Percentiles rank a stretch among this genome's conserved stretches.
Conservation (phyloP, 306 rosid species). For the Quillaja saponaria region DNA sequence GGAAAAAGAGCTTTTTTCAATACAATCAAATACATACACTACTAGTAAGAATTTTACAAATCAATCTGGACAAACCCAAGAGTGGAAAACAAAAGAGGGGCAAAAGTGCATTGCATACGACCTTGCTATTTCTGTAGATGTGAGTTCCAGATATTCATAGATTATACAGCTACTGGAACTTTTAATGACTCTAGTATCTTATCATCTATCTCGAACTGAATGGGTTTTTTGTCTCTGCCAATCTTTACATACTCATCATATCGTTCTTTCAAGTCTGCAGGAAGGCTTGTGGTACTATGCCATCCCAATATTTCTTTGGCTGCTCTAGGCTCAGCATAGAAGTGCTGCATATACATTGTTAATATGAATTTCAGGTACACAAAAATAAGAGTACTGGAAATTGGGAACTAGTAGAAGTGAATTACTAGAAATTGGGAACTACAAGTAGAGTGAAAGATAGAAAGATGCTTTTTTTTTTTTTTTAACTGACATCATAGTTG, state of each 20-base stretch:
- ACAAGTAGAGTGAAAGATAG: neutral
- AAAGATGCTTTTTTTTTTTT: neutral
- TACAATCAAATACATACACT: too few relatives aligned
- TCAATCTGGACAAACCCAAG: neutral
- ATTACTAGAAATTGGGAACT: too few relatives aligned
- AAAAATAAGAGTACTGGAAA: neutral
- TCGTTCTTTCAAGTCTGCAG: conserved; percentile 77
- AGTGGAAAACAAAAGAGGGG: too few relatives aligned
- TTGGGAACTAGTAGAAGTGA: too few relatives aligned
- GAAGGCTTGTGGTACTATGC: conserved; percentile 64
- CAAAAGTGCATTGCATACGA: conserved; percentile 2
- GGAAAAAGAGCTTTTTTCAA: too few relatives aligned
- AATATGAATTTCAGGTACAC: neutral
- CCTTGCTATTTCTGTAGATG: neutral
- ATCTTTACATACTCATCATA: conserved; percentile 80
- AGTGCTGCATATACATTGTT: conserved; percentile 63
- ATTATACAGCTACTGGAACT: conserved; percentile 69
- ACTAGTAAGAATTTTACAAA: neutral
- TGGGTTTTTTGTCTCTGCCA: conserved; percentile 80
- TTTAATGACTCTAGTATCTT: conserved; percentile 77
- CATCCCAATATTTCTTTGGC: conserved; percentile 81
- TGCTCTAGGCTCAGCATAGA: conserved; percentile 94
- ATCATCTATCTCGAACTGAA: conserved; percentile 77
- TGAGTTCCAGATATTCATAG: conserved; percentile 1
- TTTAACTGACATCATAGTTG: neutral